Conservation (phyloP, 2,329 filamentous ascomycete species). For the Claviceps cyperi region DNA sequence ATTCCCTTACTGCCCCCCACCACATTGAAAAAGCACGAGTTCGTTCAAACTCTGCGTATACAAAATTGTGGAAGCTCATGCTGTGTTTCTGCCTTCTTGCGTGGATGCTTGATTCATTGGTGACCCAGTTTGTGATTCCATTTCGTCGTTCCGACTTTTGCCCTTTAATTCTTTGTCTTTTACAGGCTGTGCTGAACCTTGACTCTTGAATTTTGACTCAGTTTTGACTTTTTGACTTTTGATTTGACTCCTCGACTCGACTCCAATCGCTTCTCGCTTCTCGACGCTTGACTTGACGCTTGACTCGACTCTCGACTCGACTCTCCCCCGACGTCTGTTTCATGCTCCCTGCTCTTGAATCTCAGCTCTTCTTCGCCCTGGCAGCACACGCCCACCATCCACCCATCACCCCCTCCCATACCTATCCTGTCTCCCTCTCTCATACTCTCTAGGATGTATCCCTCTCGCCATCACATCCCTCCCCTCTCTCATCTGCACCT, state of each 20-base stretch:
- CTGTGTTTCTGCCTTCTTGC: not conserved
- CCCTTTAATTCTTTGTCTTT: not conserved
- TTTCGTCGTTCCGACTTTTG: not conserved
- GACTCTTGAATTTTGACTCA: too few species aligned
- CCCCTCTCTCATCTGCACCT: slow-evolving; percentile 22
- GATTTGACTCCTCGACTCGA: too few species aligned
- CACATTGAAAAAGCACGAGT: not conserved
- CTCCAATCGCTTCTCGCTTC: too few species aligned
- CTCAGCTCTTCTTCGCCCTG: too few species aligned
- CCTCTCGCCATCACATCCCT: slow-evolving; percentile 21
- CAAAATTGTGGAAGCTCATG: not conserved
- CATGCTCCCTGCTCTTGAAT: too few species aligned
- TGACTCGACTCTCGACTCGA: too few species aligned
- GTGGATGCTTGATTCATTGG: not conserved
- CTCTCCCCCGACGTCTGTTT: too few species aligned
- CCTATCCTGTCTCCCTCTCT: slow-evolving; percentile 29
- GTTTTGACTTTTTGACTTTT: too few species aligned
- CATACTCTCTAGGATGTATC: slow-evolving; percentile 31
- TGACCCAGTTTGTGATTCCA: not conserved
- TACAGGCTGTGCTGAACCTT: too few species aligned
- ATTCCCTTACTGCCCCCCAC: too few species aligned
- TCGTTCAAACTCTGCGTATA: not conserved
- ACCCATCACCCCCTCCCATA: slow-evolving; percentile 24
- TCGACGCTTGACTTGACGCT: too few species aligned
- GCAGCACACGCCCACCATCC: not conserved